These are phyloP conservation scores for Camellia oleifera DNA, from an alignment of 179 eudicot genomes.

Conservation along the genomic window DNA sequence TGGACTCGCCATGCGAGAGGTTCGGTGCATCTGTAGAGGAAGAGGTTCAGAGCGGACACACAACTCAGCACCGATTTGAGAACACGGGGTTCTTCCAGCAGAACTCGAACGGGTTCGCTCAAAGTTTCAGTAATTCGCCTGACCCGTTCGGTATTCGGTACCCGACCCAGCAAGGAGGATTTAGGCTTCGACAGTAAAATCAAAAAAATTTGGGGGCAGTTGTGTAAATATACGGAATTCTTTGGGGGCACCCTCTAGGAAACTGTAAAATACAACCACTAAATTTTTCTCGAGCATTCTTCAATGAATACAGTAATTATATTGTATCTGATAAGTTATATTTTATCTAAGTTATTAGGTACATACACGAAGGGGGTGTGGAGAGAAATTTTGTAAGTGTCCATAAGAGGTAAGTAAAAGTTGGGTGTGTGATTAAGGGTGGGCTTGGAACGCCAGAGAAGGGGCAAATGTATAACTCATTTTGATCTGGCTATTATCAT, in stretches of 20 bases:
- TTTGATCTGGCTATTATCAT: constrained; percentile 9
- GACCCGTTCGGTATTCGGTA: constrained; percentile 54
- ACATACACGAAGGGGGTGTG: too few relatives aligned
- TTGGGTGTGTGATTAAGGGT: not conserved
- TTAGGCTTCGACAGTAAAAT: constrained; percentile 35
- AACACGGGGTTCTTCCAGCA: constrained; percentile 26
- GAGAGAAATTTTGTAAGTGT: too few relatives aligned
- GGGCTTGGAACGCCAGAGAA: not conserved
- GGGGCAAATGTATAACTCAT: constrained; percentile 8
- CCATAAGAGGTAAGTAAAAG: not conserved
- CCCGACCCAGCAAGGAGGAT: constrained; percentile 32
- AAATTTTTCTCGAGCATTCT: too few relatives aligned
- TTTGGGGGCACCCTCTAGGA: constrained; percentile 21
- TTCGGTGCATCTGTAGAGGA: constrained; percentile 23
- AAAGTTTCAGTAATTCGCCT: constrained; percentile 17
- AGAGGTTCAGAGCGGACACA: constrained; percentile 52
- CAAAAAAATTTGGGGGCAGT: constrained; percentile 6
- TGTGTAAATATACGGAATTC: constrained; percentile 32
- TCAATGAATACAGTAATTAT: too few relatives aligned
- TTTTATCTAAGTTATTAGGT: too few relatives aligned
- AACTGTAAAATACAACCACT: too few relatives aligned
- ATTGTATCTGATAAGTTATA: too few relatives aligned
- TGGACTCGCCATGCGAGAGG: constrained; percentile 27
- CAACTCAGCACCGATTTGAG: constrained; percentile 16
- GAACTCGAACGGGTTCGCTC: constrained; percentile 27